These are phyloP conservation scores for Setaria italica DNA, from an alignment of 202 grass and related monocot species.

Conservation along the genomic window DNA sequence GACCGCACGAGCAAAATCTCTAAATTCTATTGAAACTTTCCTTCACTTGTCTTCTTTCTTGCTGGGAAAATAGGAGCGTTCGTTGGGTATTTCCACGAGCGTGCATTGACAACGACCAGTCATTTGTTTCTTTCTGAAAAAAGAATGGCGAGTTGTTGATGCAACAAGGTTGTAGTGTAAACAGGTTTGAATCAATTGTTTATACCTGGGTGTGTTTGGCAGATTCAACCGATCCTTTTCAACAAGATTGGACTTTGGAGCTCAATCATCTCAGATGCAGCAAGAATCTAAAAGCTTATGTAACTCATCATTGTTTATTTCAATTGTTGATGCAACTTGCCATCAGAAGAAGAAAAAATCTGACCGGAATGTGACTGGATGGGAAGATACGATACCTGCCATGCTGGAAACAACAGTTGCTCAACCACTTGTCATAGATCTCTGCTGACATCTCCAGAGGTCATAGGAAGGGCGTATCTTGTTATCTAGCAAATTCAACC, in stretches of 20 bases:
- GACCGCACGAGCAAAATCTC: constrained; percentile 13
- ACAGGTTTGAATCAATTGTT: background rate
- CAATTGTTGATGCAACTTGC: background rate
- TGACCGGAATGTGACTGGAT: background rate
- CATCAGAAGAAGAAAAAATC: background rate
- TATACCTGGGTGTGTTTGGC: background rate
- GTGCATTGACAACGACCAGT: background rate
- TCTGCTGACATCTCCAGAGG: background rate
- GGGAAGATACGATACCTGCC: background rate
- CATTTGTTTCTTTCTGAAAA: background rate
- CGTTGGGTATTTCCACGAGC: constrained; percentile 9
- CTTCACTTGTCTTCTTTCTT: background rate
- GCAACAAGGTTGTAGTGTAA: background rate
- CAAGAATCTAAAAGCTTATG: background rate
- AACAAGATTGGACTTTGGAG: background rate
- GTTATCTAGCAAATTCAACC: constrained; percentile 7
- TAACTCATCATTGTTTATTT: background rate
- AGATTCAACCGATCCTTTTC: background rate
- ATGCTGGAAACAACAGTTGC: background rate
- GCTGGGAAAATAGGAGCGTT: background rate
- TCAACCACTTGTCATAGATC: background rate
- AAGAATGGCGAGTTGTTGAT: background rate
- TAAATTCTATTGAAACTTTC: background rate
- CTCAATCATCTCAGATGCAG: background rate
- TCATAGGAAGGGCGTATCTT: background rate